A percentile compares a stretch with the other conserved stretches of the same genome.
These are phyloP conservation scores for Craterostigma plantagineum DNA, from an alignment of 257 asterid genomes.

Conservation along the genomic window DNA sequence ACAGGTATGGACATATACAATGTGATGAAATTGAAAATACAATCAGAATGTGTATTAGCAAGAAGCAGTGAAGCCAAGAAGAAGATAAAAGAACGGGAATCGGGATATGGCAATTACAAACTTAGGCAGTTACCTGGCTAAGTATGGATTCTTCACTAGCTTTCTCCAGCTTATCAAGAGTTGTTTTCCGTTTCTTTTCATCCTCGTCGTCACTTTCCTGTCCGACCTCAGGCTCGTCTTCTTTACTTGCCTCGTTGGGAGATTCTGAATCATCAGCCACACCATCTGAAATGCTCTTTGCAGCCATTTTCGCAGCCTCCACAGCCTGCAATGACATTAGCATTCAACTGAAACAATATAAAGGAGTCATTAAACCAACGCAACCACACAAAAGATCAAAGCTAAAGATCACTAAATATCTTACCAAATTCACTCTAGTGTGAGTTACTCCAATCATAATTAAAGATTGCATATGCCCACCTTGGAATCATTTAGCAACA, in stretches of 20 bases:
- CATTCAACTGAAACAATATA: background rate
- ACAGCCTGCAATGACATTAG: constrained; percentile 42
- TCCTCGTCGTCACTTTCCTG: constrained; percentile 55
- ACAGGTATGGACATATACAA: background rate
- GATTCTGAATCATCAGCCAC: constrained; percentile 58
- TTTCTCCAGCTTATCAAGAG: constrained; percentile 69
- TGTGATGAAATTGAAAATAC: background rate
- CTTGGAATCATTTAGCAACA: background rate
- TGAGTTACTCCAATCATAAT: too few species aligned
- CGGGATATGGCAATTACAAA: background rate
- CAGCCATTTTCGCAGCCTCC: constrained; percentile 64
- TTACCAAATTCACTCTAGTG: too few species aligned
- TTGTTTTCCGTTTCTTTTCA: constrained; percentile 45
- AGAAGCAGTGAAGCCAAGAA: background rate
- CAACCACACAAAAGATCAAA: too few species aligned
- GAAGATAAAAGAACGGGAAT: background rate
- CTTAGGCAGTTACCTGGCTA: constrained; percentile 50
- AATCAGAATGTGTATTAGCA: background rate
- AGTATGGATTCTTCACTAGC: constrained; percentile 81
- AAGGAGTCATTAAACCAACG: background rate
- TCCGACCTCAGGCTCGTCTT: constrained; percentile 24
- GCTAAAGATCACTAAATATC: too few species aligned
- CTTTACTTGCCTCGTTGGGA: constrained; percentile 30
- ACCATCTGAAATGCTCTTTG: constrained; percentile 33
- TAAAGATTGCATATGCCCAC: background rate